A percentile compares a stretch with the other conserved stretches of the same genome.
These are phyloP conservation scores for Collybiopsis confluens DNA, from an alignment of 768 basidiomycete genomes.

Conservation along the genomic window DNA sequence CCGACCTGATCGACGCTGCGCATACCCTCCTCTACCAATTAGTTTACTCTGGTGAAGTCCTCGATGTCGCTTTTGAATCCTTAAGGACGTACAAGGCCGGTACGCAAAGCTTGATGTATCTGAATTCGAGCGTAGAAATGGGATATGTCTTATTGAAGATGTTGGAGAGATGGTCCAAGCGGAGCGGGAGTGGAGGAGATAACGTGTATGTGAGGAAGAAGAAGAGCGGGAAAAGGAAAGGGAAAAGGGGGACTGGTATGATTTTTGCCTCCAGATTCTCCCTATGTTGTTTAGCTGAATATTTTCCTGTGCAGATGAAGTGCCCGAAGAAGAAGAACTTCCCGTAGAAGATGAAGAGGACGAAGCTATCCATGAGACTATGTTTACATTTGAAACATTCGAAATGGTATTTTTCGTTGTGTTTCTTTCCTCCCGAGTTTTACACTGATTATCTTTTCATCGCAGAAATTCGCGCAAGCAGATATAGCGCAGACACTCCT, in stretches of 20 bases:
- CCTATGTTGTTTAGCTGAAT: too few species aligned
- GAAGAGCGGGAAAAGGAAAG: slow-evolving; percentile 48
- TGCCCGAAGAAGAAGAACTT: slow-evolving; percentile 68
- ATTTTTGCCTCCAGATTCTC: too few species aligned
- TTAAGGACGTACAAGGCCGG: slow-evolving; percentile 76
- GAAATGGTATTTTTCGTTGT: slow-evolving; percentile 59
- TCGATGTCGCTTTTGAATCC: slow-evolving; percentile 82
- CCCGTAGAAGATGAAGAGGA: slow-evolving; percentile 58
- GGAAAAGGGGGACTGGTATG: slow-evolving; percentile 30
- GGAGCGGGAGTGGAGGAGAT: slow-evolving; percentile 43
- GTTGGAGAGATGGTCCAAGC: slow-evolving; percentile 86
- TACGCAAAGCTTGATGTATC: slow-evolving; percentile 73
- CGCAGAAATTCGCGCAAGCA: slow-evolving; percentile 85
- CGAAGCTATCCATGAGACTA: slow-evolving; percentile 72
- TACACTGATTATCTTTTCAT: neutral
- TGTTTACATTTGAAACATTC: slow-evolving; percentile 89
- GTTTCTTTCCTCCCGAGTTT: neutral
- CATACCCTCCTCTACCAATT: slow-evolving; percentile 83
- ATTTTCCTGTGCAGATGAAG: slow-evolving; percentile 63
- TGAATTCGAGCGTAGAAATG: slow-evolving; percentile 82
- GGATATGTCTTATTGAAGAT: slow-evolving; percentile 82
- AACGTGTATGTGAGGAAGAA: slow-evolving; percentile 77
- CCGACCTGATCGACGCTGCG: slow-evolving; percentile 65
- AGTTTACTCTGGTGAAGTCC: slow-evolving; percentile 92
- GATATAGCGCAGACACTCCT: slow-evolving; percentile 84